Conservation (phyloP, 768 basidiomycete species). For the Suillus weaverae region DNA sequence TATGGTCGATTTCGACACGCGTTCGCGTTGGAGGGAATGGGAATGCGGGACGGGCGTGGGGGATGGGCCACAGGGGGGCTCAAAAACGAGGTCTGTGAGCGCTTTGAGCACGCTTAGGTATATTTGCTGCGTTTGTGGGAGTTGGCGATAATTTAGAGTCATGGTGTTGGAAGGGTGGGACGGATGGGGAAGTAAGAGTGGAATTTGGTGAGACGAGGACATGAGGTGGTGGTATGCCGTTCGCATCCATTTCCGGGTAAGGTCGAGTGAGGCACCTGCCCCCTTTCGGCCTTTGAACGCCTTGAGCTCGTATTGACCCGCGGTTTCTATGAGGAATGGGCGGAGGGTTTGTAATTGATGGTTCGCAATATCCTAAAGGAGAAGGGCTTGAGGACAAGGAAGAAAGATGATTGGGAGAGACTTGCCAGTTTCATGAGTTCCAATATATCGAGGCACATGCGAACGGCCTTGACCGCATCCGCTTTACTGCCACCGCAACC, state of each 20-base stretch:
- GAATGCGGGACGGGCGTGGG: not conserved
- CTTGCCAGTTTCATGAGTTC: conserved; percentile 95
- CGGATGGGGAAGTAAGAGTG: conserved; percentile 39
- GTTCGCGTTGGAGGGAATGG: conserved; percentile 25
- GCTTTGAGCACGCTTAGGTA: conserved; percentile 60
- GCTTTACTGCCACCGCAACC: conserved; percentile 54
- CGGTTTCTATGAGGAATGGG: conserved; percentile 81
- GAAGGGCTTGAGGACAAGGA: conserved; percentile 17
- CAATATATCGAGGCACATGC: conserved; percentile 85
- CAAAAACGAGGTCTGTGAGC: conserved; percentile 65
- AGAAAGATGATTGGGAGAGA: conserved; percentile 23
- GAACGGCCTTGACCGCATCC: conserved; percentile 71
- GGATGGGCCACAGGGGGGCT: conserved; percentile 37
- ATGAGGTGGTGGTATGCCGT: conserved; percentile 49
- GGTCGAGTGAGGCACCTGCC: conserved; percentile 43
- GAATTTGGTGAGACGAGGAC: conserved; percentile 30
- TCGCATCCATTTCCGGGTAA: conserved; percentile 67
- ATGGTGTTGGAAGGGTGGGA: conserved; percentile 42
- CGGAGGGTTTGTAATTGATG: conserved; percentile 93
- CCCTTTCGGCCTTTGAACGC: conserved; percentile 66
- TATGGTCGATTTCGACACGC: conserved; percentile 26
- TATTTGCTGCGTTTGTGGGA: conserved; percentile 44
- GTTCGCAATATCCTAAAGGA: conserved; percentile 86
- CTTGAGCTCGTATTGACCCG: conserved; percentile 77
- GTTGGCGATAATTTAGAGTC: conserved; percentile 44